phyloP scores from a whole-genome alignment of 2,329 filamentous ascomycete genomes.

The Sclerotinia spermophila region DNA sequence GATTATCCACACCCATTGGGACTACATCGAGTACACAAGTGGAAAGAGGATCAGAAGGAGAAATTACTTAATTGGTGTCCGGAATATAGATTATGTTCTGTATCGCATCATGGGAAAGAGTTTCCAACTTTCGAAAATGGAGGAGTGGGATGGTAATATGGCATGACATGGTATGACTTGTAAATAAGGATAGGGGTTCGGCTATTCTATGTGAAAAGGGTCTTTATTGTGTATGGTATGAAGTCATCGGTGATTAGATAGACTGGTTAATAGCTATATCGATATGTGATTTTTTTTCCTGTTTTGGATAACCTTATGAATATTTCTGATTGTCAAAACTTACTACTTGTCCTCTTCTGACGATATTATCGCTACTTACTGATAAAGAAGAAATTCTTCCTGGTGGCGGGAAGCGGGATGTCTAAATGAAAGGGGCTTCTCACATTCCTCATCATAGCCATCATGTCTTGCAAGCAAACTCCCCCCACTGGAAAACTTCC shows the following conservation, averaged over 20 bases:
- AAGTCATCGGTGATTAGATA: neutral
- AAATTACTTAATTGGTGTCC: constrained; percentile 32
- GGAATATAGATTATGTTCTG: constrained; percentile 29
- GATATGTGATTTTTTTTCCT: neutral
- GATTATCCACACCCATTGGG: constrained; percentile 36
- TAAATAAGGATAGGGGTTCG: constrained; percentile 11
- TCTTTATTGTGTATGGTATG: neutral
- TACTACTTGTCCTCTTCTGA: no score
- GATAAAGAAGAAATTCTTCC: neutral
- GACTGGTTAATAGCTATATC: neutral
- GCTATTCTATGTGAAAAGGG: constrained; percentile 5
- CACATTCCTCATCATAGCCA: constrained; percentile 6
- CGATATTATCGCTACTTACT: neutral
- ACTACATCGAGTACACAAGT: constrained; percentile 35
- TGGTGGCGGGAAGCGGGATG: neutral
- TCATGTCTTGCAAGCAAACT: constrained; percentile 3
- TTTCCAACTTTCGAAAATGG: constrained; percentile 13
- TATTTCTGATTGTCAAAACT: neutral
- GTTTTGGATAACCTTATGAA: neutral
- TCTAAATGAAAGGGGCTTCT: neutral
- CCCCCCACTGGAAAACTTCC: neutral
- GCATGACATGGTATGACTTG: neutral
- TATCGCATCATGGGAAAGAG: constrained; percentile 7
- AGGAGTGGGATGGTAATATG: constrained; percentile 8
- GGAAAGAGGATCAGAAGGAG: constrained; percentile 27